A percentile compares a stretch with the other conserved stretches of the same genome.
Conservation (phyloP, 805 yeast species). For the Hanseniaspora jakobsenii region DNA sequence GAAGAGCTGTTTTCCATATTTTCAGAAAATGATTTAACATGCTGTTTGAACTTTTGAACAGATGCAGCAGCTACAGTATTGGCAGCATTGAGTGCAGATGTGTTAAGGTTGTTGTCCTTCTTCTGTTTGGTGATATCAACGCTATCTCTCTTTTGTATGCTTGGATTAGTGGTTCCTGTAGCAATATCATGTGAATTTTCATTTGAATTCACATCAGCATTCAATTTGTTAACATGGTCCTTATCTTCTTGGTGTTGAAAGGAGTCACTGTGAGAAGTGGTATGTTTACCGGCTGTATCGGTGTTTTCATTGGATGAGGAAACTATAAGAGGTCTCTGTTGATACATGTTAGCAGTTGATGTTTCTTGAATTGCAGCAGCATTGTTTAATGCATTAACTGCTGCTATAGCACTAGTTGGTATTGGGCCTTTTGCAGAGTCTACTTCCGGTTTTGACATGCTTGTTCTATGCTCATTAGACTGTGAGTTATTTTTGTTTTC, state of each 20-base stretch:
- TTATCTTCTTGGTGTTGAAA: background rate
- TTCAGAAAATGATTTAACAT: constrained; percentile 7
- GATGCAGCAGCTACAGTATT: constrained; percentile 13
- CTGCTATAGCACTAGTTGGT: constrained; percentile 3
- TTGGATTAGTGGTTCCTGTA: no score
- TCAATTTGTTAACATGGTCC: no score
- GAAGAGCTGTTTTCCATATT: background rate
- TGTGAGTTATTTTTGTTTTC: background rate
- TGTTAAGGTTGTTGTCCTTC: background rate
- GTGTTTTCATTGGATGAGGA: no score
- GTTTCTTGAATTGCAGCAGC: constrained; percentile 14
- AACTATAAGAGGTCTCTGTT: background rate
- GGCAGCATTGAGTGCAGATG: constrained; percentile 10
- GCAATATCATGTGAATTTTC: no score
- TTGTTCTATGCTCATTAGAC: background rate
- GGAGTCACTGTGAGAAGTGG: no score
- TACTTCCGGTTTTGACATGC: background rate
- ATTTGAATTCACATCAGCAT: no score
- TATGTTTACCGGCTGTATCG: no score
- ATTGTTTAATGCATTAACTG: constrained; percentile 13
- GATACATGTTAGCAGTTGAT: constrained; percentile 7
- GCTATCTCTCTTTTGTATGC: no score
- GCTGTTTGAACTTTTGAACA: constrained; percentile 14
- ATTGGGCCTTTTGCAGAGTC: background rate
- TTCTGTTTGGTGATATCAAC: background rate